Evolutionary conservation across 306 rosid species (phyloP).

Genomic region (Malus sylvestris): DNA sequence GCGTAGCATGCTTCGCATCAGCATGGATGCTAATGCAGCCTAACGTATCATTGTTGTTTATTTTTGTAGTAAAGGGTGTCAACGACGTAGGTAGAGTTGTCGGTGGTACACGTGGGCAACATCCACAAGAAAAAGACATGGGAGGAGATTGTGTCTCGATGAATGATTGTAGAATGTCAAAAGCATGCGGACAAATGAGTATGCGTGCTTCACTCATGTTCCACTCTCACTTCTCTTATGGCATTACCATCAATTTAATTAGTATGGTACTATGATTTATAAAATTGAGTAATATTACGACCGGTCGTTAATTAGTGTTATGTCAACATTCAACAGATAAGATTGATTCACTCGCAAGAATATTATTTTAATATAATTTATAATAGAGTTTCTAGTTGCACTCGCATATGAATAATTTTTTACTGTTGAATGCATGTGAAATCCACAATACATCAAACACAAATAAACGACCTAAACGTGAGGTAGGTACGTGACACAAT

Average conservation of each 20-base stretch:
- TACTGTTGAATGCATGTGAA: too few relatives aligned
- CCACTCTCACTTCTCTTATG: neutral
- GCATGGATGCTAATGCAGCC: neutral
- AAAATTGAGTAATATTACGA: too few relatives aligned
- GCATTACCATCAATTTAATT: too few relatives aligned
- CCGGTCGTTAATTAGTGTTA: too few relatives aligned
- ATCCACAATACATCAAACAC: too few relatives aligned
- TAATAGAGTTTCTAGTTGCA: too few relatives aligned
- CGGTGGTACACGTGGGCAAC: constrained; percentile 57
- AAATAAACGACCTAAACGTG: neutral
- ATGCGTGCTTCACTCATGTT: constrained; percentile 31
- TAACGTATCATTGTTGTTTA: neutral
- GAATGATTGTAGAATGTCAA: constrained; percentile 44
- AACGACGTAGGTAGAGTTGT: constrained; percentile 20
- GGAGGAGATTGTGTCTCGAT: constrained; percentile 34
- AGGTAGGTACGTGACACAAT: neutral
- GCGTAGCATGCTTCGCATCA: neutral
- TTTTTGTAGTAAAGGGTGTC: neutral
- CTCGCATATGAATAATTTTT: too few relatives aligned
- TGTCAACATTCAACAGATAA: too few relatives aligned
- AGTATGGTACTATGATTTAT: neutral
- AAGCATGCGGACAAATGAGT: constrained; percentile 45
- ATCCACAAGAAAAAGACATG: constrained; percentile 38
- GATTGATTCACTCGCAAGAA: too few relatives aligned
- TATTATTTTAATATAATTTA: too few relatives aligned